These are phyloP conservation scores for Globisporangium nunn DNA, from an alignment of 352 stramenopile genomes.

Conservation along the genomic window DNA sequence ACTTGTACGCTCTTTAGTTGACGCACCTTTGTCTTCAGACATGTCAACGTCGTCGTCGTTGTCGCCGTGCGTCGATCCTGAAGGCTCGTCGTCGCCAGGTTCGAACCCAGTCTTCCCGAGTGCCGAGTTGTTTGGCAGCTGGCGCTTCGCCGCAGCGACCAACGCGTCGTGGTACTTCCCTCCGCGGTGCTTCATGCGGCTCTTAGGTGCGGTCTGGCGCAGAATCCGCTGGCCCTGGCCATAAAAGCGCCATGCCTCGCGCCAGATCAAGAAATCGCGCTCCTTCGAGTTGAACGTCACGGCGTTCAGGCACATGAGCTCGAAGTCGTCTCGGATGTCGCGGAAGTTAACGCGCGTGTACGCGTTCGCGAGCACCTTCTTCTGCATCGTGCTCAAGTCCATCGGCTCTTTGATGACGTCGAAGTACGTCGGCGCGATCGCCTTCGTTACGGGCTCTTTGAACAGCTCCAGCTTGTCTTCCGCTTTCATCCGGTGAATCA, in stretches of 20 bases:
- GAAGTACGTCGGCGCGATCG: slow-evolving; percentile 91
- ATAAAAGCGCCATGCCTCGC: slow-evolving; percentile 91
- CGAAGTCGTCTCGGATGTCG: slow-evolving; percentile 88
- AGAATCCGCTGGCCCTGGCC: slow-evolving; percentile 69
- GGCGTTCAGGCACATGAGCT: slow-evolving; percentile 94
- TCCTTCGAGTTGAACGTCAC: slow-evolving; percentile 93
- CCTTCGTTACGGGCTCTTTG: slow-evolving; percentile 89
- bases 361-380: slow-evolving; percentile 55
- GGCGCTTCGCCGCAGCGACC: slow-evolving; percentile 64
- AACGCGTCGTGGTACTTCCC: slow-evolving; percentile 67
- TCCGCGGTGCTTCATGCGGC: slow-evolving; percentile 67
- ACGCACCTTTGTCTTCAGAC: slow-evolving; percentile 19
- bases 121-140: slow-evolving; percentile 77
- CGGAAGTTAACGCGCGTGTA: slow-evolving; percentile 73
- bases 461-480: slow-evolving; percentile 91
- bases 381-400: slow-evolving; percentile 88
- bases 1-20: neutral
- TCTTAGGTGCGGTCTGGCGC: slow-evolving; percentile 64
- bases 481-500: slow-evolving; percentile 44
- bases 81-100: slow-evolving; percentile 18
- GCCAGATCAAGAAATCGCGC: slow-evolving; percentile 87
- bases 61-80: slow-evolving; percentile 10
- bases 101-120: slow-evolving; percentile 27
- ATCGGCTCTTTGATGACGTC: slow-evolving; percentile 91
- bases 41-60: slow-evolving; percentile 19